Percentiles rank a stretch among this genome's conserved stretches.
These are phyloP conservation scores for Psilocybe cubensis DNA, from an alignment of 768 basidiomycete species.

Conservation along the genomic window DNA sequence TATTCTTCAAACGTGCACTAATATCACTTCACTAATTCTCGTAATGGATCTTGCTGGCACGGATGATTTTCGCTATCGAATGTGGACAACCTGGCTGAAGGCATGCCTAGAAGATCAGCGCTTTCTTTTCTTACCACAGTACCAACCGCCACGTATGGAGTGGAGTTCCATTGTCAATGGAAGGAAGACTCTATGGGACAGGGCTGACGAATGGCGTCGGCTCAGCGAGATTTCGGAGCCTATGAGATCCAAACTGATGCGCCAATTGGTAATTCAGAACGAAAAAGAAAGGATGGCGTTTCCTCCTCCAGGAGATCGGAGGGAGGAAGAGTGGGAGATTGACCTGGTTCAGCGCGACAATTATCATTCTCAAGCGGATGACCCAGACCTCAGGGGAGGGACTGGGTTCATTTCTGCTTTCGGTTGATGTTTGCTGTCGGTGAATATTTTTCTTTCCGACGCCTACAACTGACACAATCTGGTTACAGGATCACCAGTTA, in stretches of 20 bases:
- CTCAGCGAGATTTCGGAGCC: not conserved
- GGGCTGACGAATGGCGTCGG: conserved; percentile 18
- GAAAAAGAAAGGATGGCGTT: not conserved
- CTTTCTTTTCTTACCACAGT: conserved; percentile 26
- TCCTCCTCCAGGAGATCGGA: conserved; percentile 1
- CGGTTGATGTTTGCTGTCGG: conserved; percentile 1
- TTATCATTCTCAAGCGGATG: conserved; percentile 18
- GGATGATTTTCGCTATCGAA: conserved; percentile 1
- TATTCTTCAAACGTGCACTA: conserved; percentile 19
- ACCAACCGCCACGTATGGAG: conserved; percentile 22
- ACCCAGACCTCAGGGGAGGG: conserved; percentile 15
- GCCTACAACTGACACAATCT: not conserved
- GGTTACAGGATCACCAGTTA: not conserved
- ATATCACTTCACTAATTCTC: conserved; percentile 21
- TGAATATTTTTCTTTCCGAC: not conserved
- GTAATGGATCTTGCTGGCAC: conserved; percentile 11
- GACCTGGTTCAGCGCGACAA: conserved; percentile 28
- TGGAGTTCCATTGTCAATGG: conserved; percentile 24
- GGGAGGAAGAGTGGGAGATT: conserved; percentile 28
- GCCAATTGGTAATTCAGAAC: not conserved
- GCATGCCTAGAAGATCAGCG: conserved; percentile 21
- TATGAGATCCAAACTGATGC: not conserved
- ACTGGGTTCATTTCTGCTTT: conserved; percentile 14
- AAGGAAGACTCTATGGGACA: conserved; percentile 20
- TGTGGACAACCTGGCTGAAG: conserved; percentile 19